Base-by-base conservation (phyloP, 2,329 filamentous ascomycete genomes). In the Pseudogymnoascus sp. region DNA sequence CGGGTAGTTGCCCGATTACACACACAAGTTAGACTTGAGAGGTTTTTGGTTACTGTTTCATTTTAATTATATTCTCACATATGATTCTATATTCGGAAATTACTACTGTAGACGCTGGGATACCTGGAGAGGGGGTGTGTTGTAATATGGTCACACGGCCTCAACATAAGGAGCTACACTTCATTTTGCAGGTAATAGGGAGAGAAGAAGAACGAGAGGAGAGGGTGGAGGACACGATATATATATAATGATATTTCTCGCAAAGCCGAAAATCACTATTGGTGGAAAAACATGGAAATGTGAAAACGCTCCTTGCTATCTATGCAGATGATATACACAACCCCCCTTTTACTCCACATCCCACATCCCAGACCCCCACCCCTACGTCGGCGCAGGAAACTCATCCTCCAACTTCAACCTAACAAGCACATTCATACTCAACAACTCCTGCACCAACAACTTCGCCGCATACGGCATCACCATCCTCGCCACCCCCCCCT, bases 381-480 rank as follows among this genome's bases (percentile, higher is more conserved):
- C n/a, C 23, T 57, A 57, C 8, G 26, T 57, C 47, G 62, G 62
- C 34, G 37, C 23, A 10, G 92, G 92, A 75, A 99, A 99, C 77
- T 97, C 91, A 73, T 99, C 95, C 71, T 91, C 91, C 68, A 99
- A 78, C 79, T 93, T 90, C 77, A 99, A 80, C 64, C 90, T 83
- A 65, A 96, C 93, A 66, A 93, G 90, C n/a, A 99, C 91, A 75
- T 99, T 99, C 95, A 99, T 99, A 75, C 91, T 96, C 73, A 96
- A 88, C 71, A 99, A 77, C 78, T 99, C 95, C 79, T 99, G 95
- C 60, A 97, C 91, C 63, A 99, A 79, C 73, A 99, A 78, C 82
- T 99, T 97, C 0, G 95, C 95, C 16, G 95, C 95, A 76, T 99
- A 99, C 36, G 95, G 95, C 83, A 99, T 96, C 36, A 88, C 93